Conservation (phyloP, 2,329 filamentous ascomycete genomes). For the Botrytis fragariae region DNA sequence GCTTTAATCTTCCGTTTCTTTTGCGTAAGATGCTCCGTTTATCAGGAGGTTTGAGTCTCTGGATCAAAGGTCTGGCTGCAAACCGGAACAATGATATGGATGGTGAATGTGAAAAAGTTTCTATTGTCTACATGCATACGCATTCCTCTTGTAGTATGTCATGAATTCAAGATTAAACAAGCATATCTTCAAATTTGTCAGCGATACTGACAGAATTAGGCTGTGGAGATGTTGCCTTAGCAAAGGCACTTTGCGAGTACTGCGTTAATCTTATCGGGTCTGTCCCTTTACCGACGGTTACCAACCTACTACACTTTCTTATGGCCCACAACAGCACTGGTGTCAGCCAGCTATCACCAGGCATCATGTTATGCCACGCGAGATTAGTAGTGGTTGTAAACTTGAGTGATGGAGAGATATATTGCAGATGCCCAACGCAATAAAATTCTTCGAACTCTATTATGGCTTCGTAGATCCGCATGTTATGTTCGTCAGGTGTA, state of each 20-base stretch:
- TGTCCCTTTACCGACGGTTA: constrained; percentile 57
- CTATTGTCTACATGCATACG: background rate
- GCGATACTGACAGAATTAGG: background rate
- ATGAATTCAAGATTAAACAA: too few species aligned
- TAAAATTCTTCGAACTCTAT: too few species aligned
- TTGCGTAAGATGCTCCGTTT: background rate
- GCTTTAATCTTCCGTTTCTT: background rate
- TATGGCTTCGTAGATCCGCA: too few species aligned
- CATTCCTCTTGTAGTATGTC: background rate
- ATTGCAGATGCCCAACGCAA: too few species aligned
- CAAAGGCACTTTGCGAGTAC: constrained; percentile 49
- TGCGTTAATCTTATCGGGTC: constrained; percentile 44
- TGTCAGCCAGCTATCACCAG: too few species aligned
- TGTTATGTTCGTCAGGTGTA: too few species aligned
- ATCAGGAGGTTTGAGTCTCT: background rate
- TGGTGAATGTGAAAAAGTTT: constrained; percentile 38
- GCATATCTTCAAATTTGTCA: background rate
- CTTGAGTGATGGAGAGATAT: too few species aligned
- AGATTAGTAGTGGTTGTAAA: too few species aligned
- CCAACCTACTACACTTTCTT: constrained; percentile 48
- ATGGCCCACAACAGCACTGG: constrained; percentile 43
- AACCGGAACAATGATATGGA: constrained; percentile 46
- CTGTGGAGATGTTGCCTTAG: constrained; percentile 53
- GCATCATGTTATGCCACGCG: too few species aligned
- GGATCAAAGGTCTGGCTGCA: constrained; percentile 43